Percentiles rank a stretch among this genome's conserved stretches.
Conservation (phyloP, 352 stramenopile species). For the Phytophthora boehmeriae region DNA sequence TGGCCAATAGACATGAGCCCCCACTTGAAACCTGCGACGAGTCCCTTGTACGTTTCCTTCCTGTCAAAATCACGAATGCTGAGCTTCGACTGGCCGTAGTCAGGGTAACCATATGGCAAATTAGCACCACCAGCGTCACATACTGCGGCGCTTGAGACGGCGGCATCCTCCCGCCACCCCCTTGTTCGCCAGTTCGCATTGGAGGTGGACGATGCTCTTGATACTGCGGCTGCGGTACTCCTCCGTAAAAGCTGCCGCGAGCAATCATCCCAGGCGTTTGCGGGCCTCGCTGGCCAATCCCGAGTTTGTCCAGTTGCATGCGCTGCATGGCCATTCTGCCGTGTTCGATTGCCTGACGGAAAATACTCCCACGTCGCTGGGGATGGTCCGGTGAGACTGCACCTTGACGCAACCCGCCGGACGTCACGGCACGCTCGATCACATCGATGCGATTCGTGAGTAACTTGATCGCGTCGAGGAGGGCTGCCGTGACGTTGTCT, state of each 20-base stretch:
- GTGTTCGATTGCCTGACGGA: not conserved
- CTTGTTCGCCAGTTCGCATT: not conserved
- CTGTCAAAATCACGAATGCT: constrained; percentile 1
- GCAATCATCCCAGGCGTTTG: not conserved
- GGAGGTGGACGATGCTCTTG: not conserved
- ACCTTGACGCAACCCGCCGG: not conserved
- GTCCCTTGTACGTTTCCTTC: constrained; percentile 2
- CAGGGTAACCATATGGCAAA: not conserved
- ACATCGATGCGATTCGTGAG: not conserved
- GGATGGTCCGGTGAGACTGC: not conserved
- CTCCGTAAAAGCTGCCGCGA: not conserved
- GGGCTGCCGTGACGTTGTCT: no score
- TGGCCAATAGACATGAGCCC: constrained; percentile 7
- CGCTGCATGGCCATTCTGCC: not conserved
- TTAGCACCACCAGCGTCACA: not conserved
- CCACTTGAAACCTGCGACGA: constrained; percentile 5
- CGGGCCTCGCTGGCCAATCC: no score
- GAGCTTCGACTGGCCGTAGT: not conserved
- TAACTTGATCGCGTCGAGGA: no score
- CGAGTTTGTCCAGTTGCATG: not conserved
- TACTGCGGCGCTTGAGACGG: not conserved
- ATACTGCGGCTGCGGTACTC: not conserved
- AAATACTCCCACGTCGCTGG: not conserved
- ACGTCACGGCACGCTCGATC: not conserved
- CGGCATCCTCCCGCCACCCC: not conserved